phyloP scores from a whole-genome alignment of 108 stramenopile genomes.

The Skeletonema potamos region DNA sequence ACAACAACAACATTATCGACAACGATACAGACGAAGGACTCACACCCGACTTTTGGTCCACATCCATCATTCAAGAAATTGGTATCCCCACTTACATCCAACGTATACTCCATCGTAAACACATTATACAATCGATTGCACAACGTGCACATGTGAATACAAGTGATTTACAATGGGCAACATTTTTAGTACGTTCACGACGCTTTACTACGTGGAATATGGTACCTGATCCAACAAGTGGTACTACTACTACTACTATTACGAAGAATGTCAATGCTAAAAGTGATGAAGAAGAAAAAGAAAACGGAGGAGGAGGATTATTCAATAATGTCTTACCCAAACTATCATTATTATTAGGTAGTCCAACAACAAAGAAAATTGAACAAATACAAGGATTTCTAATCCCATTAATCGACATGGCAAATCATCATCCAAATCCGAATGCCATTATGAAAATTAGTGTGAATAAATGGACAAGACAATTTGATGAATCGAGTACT shows the following conservation, averaged over 20 bases:
- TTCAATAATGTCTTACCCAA: no score
- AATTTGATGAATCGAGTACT: constrained; percentile 12
- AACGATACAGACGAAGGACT: constrained; percentile 10
- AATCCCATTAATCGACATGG: constrained; percentile 24
- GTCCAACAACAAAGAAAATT: constrained; percentile 2
- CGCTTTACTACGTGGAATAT: constrained; percentile 24
- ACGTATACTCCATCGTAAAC: constrained; percentile 4
- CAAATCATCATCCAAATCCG: constrained; percentile 19
- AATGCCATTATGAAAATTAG: constrained; percentile 19
- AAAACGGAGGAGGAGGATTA: background rate
- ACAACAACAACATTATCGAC: background rate
- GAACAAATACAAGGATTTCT: constrained; percentile 18
- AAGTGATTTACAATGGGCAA: constrained; percentile 19
- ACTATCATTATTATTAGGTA: no score
- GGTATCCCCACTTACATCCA: constrained; percentile 5
- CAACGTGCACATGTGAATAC: background rate
- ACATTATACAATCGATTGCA: background rate
- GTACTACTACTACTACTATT: no score
- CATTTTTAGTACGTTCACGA: constrained; percentile 16
- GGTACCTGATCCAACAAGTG: constrained; percentile 8
- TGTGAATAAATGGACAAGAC: constrained; percentile 13
- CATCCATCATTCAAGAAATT: background rate
- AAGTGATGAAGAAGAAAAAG: background rate
- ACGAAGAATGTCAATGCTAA: no score
- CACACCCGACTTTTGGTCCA: constrained; percentile 24